Conservation (phyloP, 2,329 filamentous ascomycete genomes). For the Colletotrichum paranaense region DNA sequence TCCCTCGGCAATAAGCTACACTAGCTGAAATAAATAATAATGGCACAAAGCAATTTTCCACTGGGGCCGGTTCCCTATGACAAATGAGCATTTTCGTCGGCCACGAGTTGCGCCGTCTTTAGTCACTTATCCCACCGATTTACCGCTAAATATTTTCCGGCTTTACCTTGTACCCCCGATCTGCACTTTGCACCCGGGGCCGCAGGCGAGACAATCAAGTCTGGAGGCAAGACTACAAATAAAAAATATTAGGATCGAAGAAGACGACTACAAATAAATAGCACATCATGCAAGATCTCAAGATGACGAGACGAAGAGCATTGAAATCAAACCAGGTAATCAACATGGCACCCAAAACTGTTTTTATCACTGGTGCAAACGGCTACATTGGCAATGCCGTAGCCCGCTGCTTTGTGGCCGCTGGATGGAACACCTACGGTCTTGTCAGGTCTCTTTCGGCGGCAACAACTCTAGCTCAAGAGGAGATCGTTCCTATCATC, state of each 20-base stretch:
- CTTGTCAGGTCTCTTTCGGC: conserved; percentile 51
- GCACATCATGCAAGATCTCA: no score
- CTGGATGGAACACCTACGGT: conserved; percentile 58
- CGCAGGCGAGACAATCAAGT: neutral
- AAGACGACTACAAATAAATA: neutral
- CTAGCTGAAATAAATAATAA: neutral
- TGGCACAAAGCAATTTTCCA: neutral
- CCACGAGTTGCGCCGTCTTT: neutral
- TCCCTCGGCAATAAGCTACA: neutral
- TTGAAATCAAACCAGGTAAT: neutral
- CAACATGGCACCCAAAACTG: conserved; percentile 40
- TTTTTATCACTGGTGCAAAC: conserved; percentile 60
- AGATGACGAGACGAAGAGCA: neutral
- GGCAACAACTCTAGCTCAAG: conserved; percentile 42
- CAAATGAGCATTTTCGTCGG: neutral
- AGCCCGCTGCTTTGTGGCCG: conserved; percentile 55
- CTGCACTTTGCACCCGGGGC: no score
- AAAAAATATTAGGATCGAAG: neutral
- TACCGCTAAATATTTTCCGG: neutral
- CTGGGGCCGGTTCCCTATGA: neutral
- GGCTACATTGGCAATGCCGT: conserved; percentile 61
- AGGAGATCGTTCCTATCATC: conserved; percentile 54
- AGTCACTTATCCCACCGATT: neutral
- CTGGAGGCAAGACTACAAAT: neutral
- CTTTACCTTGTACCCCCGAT: neutral